Evolutionary conservation across 495 filamentous ascomycete genomes (phyloP).

Genomic region (Hypoxylon subgilvum): DNA sequence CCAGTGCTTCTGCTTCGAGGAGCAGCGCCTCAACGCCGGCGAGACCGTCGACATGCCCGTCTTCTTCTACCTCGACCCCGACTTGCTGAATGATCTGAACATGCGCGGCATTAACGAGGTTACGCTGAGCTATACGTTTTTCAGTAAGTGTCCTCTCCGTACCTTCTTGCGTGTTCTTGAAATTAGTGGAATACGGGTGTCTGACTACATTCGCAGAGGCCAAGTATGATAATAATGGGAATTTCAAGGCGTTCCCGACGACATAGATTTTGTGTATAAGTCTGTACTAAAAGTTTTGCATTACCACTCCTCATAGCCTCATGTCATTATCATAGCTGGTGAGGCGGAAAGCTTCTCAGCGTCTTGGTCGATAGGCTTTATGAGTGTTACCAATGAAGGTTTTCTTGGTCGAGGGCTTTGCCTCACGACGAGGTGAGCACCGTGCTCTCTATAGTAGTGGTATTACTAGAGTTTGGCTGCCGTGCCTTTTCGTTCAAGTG

Average conservation of each 20-base stretch:
- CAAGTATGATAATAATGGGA: conserved; percentile 82
- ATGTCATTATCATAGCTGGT: background rate
- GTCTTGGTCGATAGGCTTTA: background rate
- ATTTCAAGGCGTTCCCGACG: conserved; percentile 42
- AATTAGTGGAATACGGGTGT: background rate
- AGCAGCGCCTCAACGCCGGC: conserved; percentile 85
- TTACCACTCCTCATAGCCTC: background rate
- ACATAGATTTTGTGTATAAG: conserved; percentile 19
- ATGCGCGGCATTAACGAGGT: conserved; percentile 95
- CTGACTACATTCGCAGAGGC: conserved; percentile 66
- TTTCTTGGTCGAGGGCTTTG: no score
- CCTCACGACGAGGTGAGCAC: no score
- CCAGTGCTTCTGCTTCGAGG: conserved; percentile 99
- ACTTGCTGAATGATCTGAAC: conserved; percentile 85
- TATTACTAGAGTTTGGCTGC: no score
- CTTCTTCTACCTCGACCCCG: conserved; percentile 98
- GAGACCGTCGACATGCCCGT: conserved; percentile 99
- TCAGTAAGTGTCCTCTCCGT: conserved; percentile 72
- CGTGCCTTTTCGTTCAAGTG: no score
- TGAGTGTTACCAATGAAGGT: no score
- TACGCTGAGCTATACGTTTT: conserved; percentile 96
- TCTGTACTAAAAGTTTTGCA: conserved; percentile 14
- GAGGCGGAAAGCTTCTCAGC: background rate
- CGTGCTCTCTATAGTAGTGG: no score
- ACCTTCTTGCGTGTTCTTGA: conserved; percentile 5